These are phyloP conservation scores for Neophaeococcomyces aloes DNA, from an alignment of 2,329 filamentous ascomycete genomes.

Conservation along the genomic window DNA sequence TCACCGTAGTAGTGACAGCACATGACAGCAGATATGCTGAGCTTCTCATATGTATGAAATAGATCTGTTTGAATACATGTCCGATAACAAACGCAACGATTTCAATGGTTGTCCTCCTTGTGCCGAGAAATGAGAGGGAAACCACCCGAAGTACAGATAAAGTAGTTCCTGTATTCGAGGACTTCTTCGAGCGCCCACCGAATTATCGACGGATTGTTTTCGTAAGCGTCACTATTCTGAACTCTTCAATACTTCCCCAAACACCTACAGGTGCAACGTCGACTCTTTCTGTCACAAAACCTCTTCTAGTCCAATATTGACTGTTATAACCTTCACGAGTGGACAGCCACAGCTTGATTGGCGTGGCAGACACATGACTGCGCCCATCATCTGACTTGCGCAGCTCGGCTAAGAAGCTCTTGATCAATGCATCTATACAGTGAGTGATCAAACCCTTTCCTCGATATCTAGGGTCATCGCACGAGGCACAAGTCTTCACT, in stretches of 20 bases:
- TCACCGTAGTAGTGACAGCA: no score
- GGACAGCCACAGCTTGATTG: constrained; percentile 3
- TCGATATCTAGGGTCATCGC: constrained; percentile 1
- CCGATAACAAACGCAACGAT: no score
- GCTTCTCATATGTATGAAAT: no score
- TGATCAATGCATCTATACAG: constrained; percentile 1
- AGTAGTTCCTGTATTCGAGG: no score
- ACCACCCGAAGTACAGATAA: no score
- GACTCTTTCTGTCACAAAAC: constrained; percentile 4
- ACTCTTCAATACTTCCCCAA: constrained; percentile 1
- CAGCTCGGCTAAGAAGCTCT: not conserved
- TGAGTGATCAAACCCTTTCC: constrained; percentile 1
- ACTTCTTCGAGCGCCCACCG: no score
- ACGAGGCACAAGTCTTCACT: constrained; percentile 2
- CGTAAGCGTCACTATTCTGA: constrained; percentile 5
- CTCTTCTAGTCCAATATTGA: constrained; percentile 5
- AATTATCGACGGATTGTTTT: no score
- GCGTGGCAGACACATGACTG: not conserved
- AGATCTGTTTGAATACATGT: not conserved
- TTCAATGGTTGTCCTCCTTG: no score
- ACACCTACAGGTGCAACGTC: constrained; percentile 3
- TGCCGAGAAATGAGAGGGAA: no score
- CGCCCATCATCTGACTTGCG: not conserved
- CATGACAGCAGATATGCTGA: no score
- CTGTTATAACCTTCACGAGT: no score